phyloP scores from a whole-genome alignment of 495 filamentous ascomycete genomes.

The Hypoxylon fragiforme region DNA sequence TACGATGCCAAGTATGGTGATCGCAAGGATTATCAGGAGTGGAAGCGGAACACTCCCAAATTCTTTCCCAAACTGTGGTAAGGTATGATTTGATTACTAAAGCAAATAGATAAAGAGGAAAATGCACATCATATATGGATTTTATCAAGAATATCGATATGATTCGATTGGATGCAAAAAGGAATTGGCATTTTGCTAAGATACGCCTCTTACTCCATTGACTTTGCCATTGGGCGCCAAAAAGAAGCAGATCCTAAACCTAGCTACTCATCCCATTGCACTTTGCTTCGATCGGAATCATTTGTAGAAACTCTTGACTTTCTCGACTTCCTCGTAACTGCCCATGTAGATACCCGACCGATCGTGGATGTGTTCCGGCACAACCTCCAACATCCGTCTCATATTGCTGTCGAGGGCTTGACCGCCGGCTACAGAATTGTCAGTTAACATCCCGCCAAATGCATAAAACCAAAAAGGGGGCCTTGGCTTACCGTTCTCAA shows the following conservation, averaged over 20 bases:
- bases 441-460: no score
- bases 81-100: neutral
- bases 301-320: slow-evolving; percentile 74
- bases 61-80: slow-evolving; percentile 63
- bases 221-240: slow-evolving; percentile 15
- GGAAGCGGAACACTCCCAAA: slow-evolving; percentile 68
- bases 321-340: slow-evolving; percentile 91
- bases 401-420: slow-evolving; percentile 87
- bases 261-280: neutral
- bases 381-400: slow-evolving; percentile 84
- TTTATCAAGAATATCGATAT: neutral
- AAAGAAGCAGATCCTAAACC: slow-evolving; percentile 1
- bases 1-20: slow-evolving; percentile 67
- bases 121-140: no score
- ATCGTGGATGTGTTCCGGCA: slow-evolving; percentile 94
- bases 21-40: slow-evolving; percentile 64
- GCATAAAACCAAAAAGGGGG: no score
- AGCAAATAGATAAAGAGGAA: neutral
- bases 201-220: slow-evolving; percentile 15
- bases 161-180: neutral
- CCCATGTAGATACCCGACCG: slow-evolving; percentile 95
- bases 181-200: slow-evolving; percentile 3
- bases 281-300: slow-evolving; percentile 14
- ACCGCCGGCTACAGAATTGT: slow-evolving; percentile 68
- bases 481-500: slow-evolving; percentile 82